These are phyloP conservation scores for Hanseniaspora lindneri DNA, from an alignment of 805 yeast species.

Conservation along the genomic window DNA sequence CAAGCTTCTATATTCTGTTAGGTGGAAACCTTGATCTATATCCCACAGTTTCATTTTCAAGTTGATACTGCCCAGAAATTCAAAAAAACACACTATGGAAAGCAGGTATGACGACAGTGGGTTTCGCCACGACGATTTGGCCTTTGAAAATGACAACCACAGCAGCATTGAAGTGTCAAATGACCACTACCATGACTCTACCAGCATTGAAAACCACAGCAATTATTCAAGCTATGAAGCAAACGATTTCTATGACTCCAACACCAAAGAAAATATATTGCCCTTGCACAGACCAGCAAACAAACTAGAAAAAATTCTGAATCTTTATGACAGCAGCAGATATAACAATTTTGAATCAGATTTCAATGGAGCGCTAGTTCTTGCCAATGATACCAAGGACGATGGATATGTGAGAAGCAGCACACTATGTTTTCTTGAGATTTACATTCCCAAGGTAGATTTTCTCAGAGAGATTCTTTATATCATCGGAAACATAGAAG, in stretches of 20 bases:
- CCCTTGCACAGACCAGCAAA: constrained; percentile 8
- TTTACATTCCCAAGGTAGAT: constrained; percentile 73
- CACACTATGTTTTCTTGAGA: constrained; percentile 88
- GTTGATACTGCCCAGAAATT: background rate
- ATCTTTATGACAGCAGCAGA: constrained; percentile 2
- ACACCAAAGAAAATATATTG: background rate
- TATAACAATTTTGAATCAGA: background rate
- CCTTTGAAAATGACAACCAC: background rate
- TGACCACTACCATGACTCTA: background rate
- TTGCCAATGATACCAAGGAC: background rate
- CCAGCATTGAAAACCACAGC: background rate
- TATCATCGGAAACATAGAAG: constrained; percentile 74
- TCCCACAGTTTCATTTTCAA: too few species aligned
- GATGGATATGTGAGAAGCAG: constrained; percentile 43
- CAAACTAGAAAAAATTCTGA: constrained; percentile 4
- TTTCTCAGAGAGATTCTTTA: constrained; percentile 73
- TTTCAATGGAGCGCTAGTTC: background rate
- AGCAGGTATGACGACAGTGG: too few species aligned
- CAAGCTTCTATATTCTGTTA: too few species aligned
- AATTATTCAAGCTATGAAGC: background rate
- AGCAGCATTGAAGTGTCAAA: background rate
- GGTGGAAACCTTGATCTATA: too few species aligned
- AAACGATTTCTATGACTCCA: background rate
- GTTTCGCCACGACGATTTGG: constrained; percentile 1
- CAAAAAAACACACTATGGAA: too few species aligned